Evolutionary conservation across 2,329 filamentous ascomycete species (phyloP).

Genomic region (Teratosphaeria epicoccoides): DNA sequence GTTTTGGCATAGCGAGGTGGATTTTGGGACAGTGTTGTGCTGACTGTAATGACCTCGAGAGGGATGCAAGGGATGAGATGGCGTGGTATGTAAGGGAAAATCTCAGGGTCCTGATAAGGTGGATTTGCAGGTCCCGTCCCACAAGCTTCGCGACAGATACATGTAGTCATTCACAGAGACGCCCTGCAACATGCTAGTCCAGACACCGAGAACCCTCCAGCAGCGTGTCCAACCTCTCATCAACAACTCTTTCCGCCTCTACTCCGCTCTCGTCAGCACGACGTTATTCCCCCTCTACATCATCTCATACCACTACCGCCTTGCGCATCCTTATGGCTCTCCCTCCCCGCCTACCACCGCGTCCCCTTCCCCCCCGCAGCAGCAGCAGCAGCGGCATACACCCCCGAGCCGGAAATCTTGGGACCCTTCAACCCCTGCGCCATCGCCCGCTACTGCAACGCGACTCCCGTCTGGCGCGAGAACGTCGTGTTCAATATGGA

Average conservation of each 20-base stretch:
- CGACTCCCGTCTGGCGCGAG: constrained; percentile 29
- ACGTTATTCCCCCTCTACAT: constrained; percentile 15
- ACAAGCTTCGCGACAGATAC: too few relatives aligned
- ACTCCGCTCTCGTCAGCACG: constrained; percentile 2
- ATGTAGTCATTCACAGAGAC: background rate
- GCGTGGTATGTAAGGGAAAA: too few relatives aligned
- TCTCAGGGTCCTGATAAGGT: too few relatives aligned
- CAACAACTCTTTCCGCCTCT: constrained; percentile 5
- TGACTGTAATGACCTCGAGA: background rate
- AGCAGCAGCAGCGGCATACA: too few relatives aligned
- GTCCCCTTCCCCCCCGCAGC: too few relatives aligned
- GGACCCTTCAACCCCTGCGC: constrained; percentile 16
- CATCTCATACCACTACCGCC: constrained; percentile 14
- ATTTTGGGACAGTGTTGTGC: background rate
- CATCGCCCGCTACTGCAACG: constrained; percentile 24
- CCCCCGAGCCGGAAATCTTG: too few relatives aligned
- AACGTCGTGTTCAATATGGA: constrained; percentile 36
- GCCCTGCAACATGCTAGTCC: background rate
- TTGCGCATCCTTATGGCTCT: constrained; percentile 8
- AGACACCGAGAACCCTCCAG: too few relatives aligned
- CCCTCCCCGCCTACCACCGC: background rate
- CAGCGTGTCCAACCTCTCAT: constrained; percentile 5
- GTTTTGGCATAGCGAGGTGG: background rate
- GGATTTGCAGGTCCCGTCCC: too few relatives aligned
- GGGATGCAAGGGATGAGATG: background rate